A percentile compares a stretch with the other conserved stretches of the same genome.
Conservation (phyloP, 2,329 filamentous ascomycete genomes). For the Emmonsiellopsis sp. region DNA sequence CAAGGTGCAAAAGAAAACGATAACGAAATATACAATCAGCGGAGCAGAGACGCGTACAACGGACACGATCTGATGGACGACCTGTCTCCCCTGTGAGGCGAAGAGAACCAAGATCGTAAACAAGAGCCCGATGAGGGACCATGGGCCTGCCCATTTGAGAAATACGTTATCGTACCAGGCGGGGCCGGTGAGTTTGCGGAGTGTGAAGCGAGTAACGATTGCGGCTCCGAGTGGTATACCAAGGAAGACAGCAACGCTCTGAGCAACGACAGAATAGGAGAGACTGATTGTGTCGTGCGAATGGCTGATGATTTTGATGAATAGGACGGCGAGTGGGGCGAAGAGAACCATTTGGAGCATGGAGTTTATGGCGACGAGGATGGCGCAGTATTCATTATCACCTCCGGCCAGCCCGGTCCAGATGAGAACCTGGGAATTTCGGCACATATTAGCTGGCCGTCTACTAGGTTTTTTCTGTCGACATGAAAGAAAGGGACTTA, state of each 20-base stretch:
- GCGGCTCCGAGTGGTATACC: slow-evolving; percentile 76
- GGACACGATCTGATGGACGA: slow-evolving; percentile 74
- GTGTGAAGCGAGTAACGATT: slow-evolving; percentile 59
- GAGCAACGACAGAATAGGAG: slow-evolving; percentile 61
- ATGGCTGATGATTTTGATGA: slow-evolving; percentile 59
- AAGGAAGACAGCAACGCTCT: slow-evolving; percentile 74
- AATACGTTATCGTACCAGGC: slow-evolving; percentile 61
- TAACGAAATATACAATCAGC: slow-evolving; percentile 68
- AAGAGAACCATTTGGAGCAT: slow-evolving; percentile 66
- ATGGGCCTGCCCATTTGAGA: slow-evolving; percentile 59
- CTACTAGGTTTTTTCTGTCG: background rate
- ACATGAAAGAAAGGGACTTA: slow-evolving; percentile 23
- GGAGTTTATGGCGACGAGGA: slow-evolving; percentile 67
- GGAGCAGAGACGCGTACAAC: slow-evolving; percentile 75
- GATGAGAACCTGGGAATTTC: slow-evolving; percentile 47
- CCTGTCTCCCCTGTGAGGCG: slow-evolving; percentile 66
- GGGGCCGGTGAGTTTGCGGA: slow-evolving; percentile 48
- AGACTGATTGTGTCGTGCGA: slow-evolving; percentile 35
- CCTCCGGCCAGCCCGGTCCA: slow-evolving; percentile 73
- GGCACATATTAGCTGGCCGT: background rate
- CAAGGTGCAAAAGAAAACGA: slow-evolving; percentile 65
- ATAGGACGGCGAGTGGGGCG: slow-evolving; percentile 59
- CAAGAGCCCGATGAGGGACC: slow-evolving; percentile 71
- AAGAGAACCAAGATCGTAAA: slow-evolving; percentile 85
- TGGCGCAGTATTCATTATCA: slow-evolving; percentile 73